phyloP scores from a whole-genome alignment of 2,329 filamentous ascomycete genomes.

The Colletotrichum euphorbiae region DNA sequence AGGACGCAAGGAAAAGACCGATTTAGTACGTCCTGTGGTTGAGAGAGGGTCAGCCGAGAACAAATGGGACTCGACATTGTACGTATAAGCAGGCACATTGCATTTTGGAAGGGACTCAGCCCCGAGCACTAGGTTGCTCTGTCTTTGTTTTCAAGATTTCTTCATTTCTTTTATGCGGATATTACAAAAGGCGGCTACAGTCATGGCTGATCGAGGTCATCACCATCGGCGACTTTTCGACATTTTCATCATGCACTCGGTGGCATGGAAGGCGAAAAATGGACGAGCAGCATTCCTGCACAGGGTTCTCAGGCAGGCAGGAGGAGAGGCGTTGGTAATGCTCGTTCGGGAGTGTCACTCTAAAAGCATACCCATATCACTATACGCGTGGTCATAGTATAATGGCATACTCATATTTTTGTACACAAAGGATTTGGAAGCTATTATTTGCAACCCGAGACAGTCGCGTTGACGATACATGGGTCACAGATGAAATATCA shows the following conservation, averaged over 20 bases:
- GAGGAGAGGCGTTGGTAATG: constrained; percentile 18
- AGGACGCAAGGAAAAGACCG: neutral
- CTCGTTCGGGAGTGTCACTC: constrained; percentile 9
- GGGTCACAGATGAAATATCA: neutral
- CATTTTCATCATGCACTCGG: neutral
- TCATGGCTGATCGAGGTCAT: constrained; percentile 1
- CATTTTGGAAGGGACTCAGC: constrained; percentile 37
- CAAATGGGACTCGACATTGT: constrained; percentile 30
- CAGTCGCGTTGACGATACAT: neutral
- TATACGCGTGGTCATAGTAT: constrained; percentile 9
- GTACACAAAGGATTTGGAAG: neutral
- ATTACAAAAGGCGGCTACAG: constrained; percentile 14
- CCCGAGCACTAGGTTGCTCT: constrained; percentile 20
- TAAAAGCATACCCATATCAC: constrained; percentile 14
- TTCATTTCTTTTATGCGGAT: constrained; percentile 28
- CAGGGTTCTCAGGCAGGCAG: constrained; percentile 1
- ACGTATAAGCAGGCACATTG: constrained; percentile 38
- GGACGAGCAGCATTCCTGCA: constrained; percentile 18
- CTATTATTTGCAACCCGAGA: neutral
- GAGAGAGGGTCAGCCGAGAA: constrained; percentile 2
- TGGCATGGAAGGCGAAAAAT: constrained; percentile 1
- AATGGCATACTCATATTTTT: constrained; percentile 13
- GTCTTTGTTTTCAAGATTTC: constrained; percentile 12
- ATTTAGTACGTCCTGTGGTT: neutral
- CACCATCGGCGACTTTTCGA: neutral